phyloP scores from a whole-genome alignment of 805 yeast genomes.

The Myxozyma neotropica region DNA sequence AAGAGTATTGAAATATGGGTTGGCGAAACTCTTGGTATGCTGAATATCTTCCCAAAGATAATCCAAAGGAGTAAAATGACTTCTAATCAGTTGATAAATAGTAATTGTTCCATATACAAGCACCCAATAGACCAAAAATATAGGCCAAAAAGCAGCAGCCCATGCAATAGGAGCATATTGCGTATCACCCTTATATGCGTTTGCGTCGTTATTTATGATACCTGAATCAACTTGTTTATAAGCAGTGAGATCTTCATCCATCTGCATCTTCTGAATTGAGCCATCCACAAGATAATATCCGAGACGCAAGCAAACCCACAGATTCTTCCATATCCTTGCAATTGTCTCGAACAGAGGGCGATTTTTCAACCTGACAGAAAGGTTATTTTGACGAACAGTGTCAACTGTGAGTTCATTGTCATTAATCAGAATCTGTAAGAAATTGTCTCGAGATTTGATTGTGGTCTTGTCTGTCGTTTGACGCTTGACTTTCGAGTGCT shows the following conservation, averaged over 20 bases:
- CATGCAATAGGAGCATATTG: neutral
- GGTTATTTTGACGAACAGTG: neutral
- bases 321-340: neutral
- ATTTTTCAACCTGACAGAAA: neutral
- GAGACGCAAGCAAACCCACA: neutral
- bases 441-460: neutral
- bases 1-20: neutral
- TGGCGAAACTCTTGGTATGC: neutral
- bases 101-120: neutral
- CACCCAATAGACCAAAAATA: neutral
- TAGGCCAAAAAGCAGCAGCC: constrained; percentile 10
- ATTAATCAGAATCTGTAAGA: neutral
- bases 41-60: neutral
- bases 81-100: neutral
- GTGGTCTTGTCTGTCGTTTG: neutral
- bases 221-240: neutral
- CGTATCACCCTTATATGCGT: neutral
- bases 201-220: neutral
- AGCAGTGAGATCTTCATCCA: neutral
- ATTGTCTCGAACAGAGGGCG: neutral
- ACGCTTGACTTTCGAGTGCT: neutral
- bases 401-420: neutral
- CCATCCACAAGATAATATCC: constrained; percentile 5
- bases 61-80: neutral
- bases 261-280: neutral